Evolutionary conservation across 2,329 filamentous ascomycete species (phyloP).

Genomic region (Zymoseptoria tritici): DNA sequence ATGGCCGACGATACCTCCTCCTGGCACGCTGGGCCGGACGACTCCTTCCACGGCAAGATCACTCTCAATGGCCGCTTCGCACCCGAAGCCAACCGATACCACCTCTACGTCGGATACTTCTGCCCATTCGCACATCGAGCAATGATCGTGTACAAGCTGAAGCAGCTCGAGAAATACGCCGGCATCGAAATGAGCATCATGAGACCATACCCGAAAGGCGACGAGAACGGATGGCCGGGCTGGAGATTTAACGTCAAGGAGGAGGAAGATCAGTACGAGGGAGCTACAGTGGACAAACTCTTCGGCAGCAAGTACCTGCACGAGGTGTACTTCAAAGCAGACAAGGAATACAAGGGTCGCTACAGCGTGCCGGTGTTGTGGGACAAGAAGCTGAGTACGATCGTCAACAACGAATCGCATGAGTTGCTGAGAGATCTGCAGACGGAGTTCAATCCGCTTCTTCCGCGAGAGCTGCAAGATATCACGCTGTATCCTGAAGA

Average conservation of each 20-base stretch:
- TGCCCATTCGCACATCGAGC: conserved; percentile 58
- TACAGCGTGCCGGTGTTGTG: conserved; percentile 57
- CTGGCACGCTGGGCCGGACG: conserved; percentile 31
- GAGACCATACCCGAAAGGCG: conserved; percentile 59
- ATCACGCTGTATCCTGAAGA: conserved; percentile 48
- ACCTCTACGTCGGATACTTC: conserved; percentile 54
- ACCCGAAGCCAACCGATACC: conserved; percentile 47
- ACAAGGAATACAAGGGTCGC: conserved; percentile 52
- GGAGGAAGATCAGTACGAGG: conserved; percentile 39
- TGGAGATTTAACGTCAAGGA: conserved; percentile 50
- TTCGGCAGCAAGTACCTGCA: conserved; percentile 40
- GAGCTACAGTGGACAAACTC: conserved; percentile 52
- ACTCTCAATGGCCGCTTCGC: conserved; percentile 41
- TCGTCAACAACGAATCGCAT: conserved; percentile 55
- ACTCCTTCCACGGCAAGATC: conserved; percentile 48
- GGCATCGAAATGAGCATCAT: conserved; percentile 51
- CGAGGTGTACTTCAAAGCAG: conserved; percentile 56
- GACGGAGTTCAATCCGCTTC: conserved; percentile 47
- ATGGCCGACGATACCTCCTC: conserved; percentile 11
- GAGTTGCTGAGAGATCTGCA: conserved; percentile 54
- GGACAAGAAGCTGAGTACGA: conserved; percentile 50
- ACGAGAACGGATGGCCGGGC: conserved; percentile 55
- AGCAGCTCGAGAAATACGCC: conserved; percentile 46
- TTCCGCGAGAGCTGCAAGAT: conserved; percentile 35
- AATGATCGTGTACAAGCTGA: conserved; percentile 51